A percentile compares a stretch with the other conserved stretches of the same genome.
These are phyloP conservation scores for Stropharia rugosoannulata DNA, from an alignment of 768 basidiomycete species.

Conservation along the genomic window DNA sequence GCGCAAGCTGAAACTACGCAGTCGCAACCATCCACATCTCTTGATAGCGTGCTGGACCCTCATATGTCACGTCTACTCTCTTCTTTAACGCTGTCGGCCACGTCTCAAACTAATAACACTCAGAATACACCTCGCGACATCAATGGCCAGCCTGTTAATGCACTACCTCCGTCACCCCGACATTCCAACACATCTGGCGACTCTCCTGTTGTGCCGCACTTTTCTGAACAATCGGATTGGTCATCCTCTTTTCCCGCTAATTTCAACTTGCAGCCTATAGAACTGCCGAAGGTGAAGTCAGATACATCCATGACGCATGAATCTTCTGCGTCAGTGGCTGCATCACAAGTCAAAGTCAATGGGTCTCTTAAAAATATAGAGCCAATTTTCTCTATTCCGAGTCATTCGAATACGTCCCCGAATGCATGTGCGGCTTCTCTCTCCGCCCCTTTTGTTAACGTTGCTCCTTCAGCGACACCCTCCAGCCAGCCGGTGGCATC, in stretches of 20 bases:
- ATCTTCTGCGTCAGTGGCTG: neutral
- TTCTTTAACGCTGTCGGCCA: constrained; percentile 58
- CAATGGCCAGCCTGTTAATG: neutral
- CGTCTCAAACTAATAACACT: constrained; percentile 16
- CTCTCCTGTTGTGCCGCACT: constrained; percentile 10
- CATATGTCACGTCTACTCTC: constrained; percentile 70
- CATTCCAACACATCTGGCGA: constrained; percentile 15
- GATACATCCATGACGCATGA: neutral
- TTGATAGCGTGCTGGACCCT: constrained; percentile 50
- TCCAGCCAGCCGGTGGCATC: constrained; percentile 14
- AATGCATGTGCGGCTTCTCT: neutral
- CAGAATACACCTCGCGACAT: neutral
- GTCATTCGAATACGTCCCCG: neutral
- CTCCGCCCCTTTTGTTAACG: neutral
- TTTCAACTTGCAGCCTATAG: neutral
- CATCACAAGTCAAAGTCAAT: neutral
- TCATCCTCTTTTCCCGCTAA: constrained; percentile 15
- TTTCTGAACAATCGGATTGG: constrained; percentile 12
- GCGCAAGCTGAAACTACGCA: constrained; percentile 64
- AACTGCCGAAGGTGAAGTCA: neutral
- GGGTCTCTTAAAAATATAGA: neutral
- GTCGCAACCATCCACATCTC: constrained; percentile 63
- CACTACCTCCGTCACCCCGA: constrained; percentile 9
- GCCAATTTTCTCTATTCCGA: neutral
- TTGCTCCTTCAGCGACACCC: neutral